Conservation (phyloP, 106 monocot species). For the Dendrobium huoshanense region DNA sequence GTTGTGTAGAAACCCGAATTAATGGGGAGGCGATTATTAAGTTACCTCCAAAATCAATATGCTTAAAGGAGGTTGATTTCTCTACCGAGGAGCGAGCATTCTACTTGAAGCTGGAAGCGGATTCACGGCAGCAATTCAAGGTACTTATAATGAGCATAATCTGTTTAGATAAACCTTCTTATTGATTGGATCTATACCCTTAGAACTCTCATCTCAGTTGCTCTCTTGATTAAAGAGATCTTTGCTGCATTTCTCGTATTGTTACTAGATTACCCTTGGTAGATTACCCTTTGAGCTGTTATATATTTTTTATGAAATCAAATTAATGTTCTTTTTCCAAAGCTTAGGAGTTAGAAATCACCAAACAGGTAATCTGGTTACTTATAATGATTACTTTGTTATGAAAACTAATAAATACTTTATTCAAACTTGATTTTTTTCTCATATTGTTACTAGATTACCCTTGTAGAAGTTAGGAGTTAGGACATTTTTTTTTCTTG, state of each 20-base stretch:
- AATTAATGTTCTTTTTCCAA: background rate
- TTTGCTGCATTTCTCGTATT: background rate
- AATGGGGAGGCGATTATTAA: constrained; percentile 79
- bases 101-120: constrained; percentile 65
- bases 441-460: background rate
- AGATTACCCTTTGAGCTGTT: too few relatives aligned
- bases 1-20: constrained; percentile 47
- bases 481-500: too few relatives aligned
- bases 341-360: background rate
- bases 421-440: background rate
- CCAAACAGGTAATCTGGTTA: background rate
- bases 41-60: constrained; percentile 63
- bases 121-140: constrained; percentile 81
- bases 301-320: background rate
- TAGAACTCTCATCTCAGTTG: background rate
- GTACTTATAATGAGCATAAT: constrained; percentile 22
- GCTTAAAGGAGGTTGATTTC: constrained; percentile 64
- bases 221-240: background rate
- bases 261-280: background rate
- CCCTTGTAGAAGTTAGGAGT: background rate
- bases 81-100: constrained; percentile 71
- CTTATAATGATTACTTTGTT: background rate
- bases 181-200: background rate
- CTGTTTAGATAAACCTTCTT: background rate
- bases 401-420: background rate